These are phyloP conservation scores for Lachnellula arida DNA, from an alignment of 2,329 filamentous ascomycete genomes.

Conservation along the genomic window DNA sequence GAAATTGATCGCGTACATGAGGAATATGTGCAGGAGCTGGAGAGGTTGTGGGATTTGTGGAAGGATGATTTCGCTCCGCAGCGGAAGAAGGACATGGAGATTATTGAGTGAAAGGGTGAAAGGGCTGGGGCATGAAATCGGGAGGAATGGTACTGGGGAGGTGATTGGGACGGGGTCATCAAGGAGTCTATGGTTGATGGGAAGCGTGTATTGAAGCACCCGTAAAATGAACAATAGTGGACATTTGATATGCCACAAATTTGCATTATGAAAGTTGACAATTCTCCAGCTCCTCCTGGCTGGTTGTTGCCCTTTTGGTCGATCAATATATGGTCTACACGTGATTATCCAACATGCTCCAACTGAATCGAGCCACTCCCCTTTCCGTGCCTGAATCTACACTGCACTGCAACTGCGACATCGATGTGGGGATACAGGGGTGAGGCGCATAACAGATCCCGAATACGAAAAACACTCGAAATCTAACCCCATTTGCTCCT, in stretches of 20 bases:
- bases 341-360: too few relatives aligned
- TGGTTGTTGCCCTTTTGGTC: too few relatives aligned
- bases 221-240: too few relatives aligned
- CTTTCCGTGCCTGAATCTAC: too few relatives aligned
- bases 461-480: slow-evolving; percentile 1
- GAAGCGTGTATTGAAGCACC: not conserved
- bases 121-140: not conserved
- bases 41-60: slow-evolving; percentile 70
- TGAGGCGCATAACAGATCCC: not conserved
- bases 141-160: not conserved
- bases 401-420: too few relatives aligned
- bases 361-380: too few relatives aligned
- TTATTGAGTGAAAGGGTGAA: slow-evolving; percentile 46
- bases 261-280: too few relatives aligned
- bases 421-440: too few relatives aligned
- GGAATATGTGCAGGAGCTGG: slow-evolving; percentile 70
- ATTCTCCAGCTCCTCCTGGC: too few relatives aligned
- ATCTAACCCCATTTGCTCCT: too few relatives aligned
- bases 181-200: not conserved
- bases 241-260: too few relatives aligned
- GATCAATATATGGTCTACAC: too few relatives aligned
- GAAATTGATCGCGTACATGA: slow-evolving; percentile 79
- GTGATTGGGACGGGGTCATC: not conserved
- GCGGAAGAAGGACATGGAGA: slow-evolving; percentile 60
- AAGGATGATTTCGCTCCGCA: slow-evolving; percentile 69